Evolutionary conservation across 108 stramenopile genomes (phyloP), one percentile per base, ranked within the genome.

Genomic region (Nitzschia sp.): DNA sequence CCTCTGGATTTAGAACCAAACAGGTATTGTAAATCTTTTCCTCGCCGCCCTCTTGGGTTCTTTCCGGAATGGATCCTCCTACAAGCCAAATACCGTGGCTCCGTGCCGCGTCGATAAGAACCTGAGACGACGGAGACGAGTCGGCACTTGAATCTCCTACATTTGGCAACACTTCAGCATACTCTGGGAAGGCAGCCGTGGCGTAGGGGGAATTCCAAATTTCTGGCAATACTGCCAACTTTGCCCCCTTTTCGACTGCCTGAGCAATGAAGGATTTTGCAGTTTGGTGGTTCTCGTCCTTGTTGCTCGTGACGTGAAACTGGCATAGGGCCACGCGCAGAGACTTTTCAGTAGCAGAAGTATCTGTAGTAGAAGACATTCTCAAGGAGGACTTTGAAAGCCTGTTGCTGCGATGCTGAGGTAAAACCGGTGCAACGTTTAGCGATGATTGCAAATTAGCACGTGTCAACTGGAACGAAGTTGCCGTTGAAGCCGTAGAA

Each of bases 201-300:
- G 96, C 96, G 72, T 99, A 99, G 2, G 99, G 98, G 45, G 86
- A 78, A 73, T 99, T 99, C 97, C 97, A 99, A 66, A 97, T 91
- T 75, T 99, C 99, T 0, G 99, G 98, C 5, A 98, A 74, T 26
- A 95, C 95, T 26, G 86, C 90, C 18, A 98, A 54, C 32, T 83
- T 53, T 2, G 97, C 96, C 13, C 96, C 96, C 17, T 78, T 66
- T 17, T 74, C 71, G 1, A 72, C 71, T 31, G 97, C 97, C n/a
- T 79, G 42, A n/a, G 57, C 17, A 33, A 99, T 60, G 54, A 80
- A 95, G 2, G 66, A 64, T 27, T 57, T 62, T 0, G 93, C 93
- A 8, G 86, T 84, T 45, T 72, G 48, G 18, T 96, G 80, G 68
- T 99, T 99, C 28, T 59, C 58, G 13, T 68, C 70, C 71, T 97